Evolutionary conservation across 371 early-diverging fungal species (phyloP).

Genomic region (Mucor mucedo): DNA sequence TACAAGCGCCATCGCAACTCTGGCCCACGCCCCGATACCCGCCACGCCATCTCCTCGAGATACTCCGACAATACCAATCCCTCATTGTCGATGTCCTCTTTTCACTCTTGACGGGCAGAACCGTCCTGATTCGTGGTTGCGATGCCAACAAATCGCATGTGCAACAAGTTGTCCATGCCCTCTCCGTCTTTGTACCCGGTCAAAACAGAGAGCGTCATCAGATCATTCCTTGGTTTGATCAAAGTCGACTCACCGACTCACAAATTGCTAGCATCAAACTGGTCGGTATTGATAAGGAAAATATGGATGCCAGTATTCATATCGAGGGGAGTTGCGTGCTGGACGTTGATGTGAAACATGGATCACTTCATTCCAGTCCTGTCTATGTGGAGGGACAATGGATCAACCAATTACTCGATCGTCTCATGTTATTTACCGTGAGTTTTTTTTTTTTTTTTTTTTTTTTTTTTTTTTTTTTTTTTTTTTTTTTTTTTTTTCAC

Average conservation of each 20-base stretch:
- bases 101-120: conserved; percentile 48
- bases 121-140: conserved; percentile 43
- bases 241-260: conserved; percentile 26
- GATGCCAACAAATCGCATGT: conserved; percentile 28
- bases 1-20: conserved; percentile 17
- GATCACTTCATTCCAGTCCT: conserved; percentile 42
- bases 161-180: conserved; percentile 35
- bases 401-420: conserved; percentile 45
- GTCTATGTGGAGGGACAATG: conserved; percentile 54
- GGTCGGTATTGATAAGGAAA: conserved; percentile 36
- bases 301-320: conserved; percentile 44
- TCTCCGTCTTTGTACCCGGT: conserved; percentile 49
- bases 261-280: conserved; percentile 37
- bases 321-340: conserved; percentile 40
- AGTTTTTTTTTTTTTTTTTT: neutral
- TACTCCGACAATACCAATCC: conserved; percentile 22
- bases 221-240: conserved; percentile 40
- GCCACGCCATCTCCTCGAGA: conserved; percentile 7
- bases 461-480: neutral
- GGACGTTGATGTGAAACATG: conserved; percentile 38
- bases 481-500: neutral
- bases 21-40: conserved; percentile 17
- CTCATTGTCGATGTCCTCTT: conserved; percentile 42
- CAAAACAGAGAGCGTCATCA: conserved; percentile 30
- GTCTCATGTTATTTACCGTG: conserved; percentile 37